These are phyloP conservation scores for Tolypocladium tundrense DNA, from an alignment of 2,329 filamentous ascomycete genomes.

Conservation along the genomic window DNA sequence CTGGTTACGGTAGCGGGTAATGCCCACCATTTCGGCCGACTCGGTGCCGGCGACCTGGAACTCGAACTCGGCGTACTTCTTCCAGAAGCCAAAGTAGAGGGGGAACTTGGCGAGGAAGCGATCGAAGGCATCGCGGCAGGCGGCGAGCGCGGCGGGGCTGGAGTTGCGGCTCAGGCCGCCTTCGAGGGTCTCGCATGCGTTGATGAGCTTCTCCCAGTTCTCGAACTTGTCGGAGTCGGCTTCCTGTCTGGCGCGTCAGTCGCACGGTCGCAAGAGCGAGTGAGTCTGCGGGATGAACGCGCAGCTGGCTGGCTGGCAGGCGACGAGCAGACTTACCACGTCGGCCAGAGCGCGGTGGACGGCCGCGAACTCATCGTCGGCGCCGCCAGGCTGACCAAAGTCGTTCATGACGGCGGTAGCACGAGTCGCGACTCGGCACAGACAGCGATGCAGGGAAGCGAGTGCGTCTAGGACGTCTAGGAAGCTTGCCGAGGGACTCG, in stretches of 20 bases:
- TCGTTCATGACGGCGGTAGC: conserved; percentile 50
- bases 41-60: conserved; percentile 96
- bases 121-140: conserved; percentile 81
- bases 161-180: conserved; percentile 95
- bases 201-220: conserved; percentile 85
- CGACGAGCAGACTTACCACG: conserved; percentile 44
- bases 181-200: conserved; percentile 73
- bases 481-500: not conserved
- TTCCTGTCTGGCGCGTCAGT: conserved; percentile 29
- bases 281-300: not conserved
- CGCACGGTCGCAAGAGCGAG: not conserved
- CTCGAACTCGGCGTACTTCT: conserved; percentile 96
- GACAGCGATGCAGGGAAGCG: not conserved
- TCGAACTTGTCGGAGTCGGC: conserved; percentile 84
- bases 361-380: conserved; percentile 73
- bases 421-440: not conserved
- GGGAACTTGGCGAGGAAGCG: conserved; percentile 91
- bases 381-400: conserved; percentile 58
- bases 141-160: conserved; percentile 82
- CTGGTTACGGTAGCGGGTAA: not conserved
- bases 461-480: not conserved
- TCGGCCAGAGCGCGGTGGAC: conserved; percentile 69
- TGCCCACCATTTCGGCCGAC: conserved; percentile 83
- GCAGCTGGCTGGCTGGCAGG: not conserved
- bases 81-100: conserved; percentile 96